A percentile compares a stretch with the other conserved stretches of the same genome.
phyloP scores from a whole-genome alignment of 2,329 filamentous ascomycete genomes.

The Huntiella decipiens region DNA sequence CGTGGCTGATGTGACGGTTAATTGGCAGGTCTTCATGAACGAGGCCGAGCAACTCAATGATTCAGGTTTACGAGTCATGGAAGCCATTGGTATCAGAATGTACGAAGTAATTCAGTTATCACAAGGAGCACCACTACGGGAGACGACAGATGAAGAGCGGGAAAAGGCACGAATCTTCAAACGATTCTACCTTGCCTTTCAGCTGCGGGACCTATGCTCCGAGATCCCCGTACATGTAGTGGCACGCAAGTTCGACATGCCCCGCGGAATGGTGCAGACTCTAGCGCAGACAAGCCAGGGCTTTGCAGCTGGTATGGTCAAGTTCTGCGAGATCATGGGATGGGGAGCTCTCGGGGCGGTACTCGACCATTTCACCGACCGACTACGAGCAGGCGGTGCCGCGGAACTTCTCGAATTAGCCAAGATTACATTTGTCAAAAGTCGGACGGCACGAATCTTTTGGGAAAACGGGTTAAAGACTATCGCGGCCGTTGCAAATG shows the following conservation, averaged over 20 bases:
- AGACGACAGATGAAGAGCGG: slow-evolving; percentile 40
- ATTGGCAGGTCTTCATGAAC: slow-evolving; percentile 55
- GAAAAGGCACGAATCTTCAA: slow-evolving; percentile 45
- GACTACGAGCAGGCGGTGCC: slow-evolving; percentile 51
- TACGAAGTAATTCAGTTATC: slow-evolving; percentile 49
- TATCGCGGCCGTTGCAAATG: slow-evolving; percentile 48
- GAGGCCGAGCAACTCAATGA: slow-evolving; percentile 54
- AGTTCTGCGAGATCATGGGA: slow-evolving; percentile 59
- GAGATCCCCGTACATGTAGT: slow-evolving; percentile 53
- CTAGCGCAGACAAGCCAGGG: slow-evolving; percentile 58
- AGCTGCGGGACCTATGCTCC: slow-evolving; percentile 62
- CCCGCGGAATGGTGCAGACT: slow-evolving; percentile 51
- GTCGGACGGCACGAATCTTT: slow-evolving; percentile 52
- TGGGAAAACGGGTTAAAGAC: slow-evolving; percentile 60
- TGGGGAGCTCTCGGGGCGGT: slow-evolving; percentile 55
- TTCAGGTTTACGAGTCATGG: slow-evolving; percentile 48
- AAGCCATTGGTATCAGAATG: slow-evolving; percentile 49
- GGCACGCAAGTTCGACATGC: slow-evolving; percentile 49
- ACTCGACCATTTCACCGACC: slow-evolving; percentile 56
- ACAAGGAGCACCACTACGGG: slow-evolving; percentile 44
- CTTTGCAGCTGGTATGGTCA: slow-evolving; percentile 61
- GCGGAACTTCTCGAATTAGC: slow-evolving; percentile 52
- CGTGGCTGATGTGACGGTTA: slow-evolving; percentile 30
- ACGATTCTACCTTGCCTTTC: slow-evolving; percentile 56
- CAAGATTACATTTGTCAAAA: slow-evolving; percentile 58